Conservation (phyloP, 495 filamentous ascomycete species). For the Tuber aestivum region DNA sequence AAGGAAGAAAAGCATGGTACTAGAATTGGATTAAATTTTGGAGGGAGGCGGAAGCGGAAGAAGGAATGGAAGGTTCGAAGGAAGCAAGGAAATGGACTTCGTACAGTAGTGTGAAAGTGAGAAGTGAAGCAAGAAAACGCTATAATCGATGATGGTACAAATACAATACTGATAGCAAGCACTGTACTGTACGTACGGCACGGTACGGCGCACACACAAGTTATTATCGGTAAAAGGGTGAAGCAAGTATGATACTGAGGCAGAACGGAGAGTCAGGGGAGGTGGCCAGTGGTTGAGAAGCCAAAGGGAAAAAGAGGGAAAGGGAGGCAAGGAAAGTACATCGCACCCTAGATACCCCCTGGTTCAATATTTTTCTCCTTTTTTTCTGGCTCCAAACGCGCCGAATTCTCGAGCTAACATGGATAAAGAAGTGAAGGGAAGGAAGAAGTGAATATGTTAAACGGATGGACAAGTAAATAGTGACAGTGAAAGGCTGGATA, state of each 20-base stretch:
- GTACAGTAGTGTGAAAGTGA: constrained; percentile 1
- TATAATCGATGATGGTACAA: background rate
- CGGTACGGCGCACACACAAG: background rate
- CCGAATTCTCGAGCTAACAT: background rate
- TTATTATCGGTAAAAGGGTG: background rate
- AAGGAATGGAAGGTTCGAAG: background rate
- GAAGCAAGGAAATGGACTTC: background rate
- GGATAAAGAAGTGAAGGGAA: constrained; percentile 9
- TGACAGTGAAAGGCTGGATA: constrained; percentile 18
- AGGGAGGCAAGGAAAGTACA: background rate
- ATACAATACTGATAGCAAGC: background rate
- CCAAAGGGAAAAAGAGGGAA: background rate
- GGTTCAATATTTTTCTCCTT: background rate
- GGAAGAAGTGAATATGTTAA: background rate
- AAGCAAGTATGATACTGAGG: background rate
- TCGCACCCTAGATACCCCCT: constrained; percentile 10
- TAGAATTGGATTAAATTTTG: background rate
- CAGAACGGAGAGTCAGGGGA: background rate
- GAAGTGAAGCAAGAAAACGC: background rate
- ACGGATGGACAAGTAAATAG: constrained; percentile 3
- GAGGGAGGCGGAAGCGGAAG: background rate
- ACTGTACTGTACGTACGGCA: background rate
- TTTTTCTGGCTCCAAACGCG: background rate
- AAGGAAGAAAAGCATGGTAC: background rate
- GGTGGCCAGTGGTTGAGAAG: background rate